Evolutionary conservation across 2,329 filamentous ascomycete species (phyloP).

Genomic region (Periconia sp.): DNA sequence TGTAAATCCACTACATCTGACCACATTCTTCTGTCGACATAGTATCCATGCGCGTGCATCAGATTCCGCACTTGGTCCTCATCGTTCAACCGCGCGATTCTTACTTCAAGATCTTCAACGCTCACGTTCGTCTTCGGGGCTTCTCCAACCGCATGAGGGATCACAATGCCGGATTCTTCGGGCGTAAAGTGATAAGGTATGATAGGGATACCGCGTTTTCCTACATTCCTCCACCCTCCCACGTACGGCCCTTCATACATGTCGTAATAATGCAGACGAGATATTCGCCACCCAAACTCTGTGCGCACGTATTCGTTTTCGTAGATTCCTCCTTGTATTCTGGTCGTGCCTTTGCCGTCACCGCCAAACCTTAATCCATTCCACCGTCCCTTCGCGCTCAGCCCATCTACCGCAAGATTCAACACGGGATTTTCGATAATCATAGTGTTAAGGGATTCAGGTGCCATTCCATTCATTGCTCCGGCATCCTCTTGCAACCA

Average conservation of each 20-base stretch:
- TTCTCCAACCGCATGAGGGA: conserved; percentile 13
- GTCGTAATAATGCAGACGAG: conserved; percentile 20
- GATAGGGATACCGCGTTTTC: conserved; percentile 14
- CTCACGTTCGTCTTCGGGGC: conserved; percentile 12
- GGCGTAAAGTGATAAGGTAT: conserved; percentile 27
- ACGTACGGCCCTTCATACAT: conserved; percentile 23
- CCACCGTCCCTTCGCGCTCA: conserved; percentile 23
- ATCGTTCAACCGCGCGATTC: conserved; percentile 21
- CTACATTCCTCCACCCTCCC: conserved; percentile 24
- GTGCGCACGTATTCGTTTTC: conserved; percentile 23
- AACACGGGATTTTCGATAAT: conserved; percentile 24
- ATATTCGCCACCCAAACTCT: conserved; percentile 17
- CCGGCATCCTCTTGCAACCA: conserved; percentile 20
- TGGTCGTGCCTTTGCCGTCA: conserved; percentile 19
- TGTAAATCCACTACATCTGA: conserved; percentile 25
- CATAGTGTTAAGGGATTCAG: conserved; percentile 19
- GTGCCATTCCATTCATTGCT: conserved; percentile 19
- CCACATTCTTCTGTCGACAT: conserved; percentile 30
- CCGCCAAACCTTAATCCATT: conserved; percentile 25
- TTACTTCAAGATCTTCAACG: conserved; percentile 11
- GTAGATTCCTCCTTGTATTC: conserved; percentile 26
- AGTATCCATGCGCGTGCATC: conserved; percentile 26
- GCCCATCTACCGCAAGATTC: conserved; percentile 19
- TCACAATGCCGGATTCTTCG: conserved; percentile 20
- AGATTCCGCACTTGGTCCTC: conserved; percentile 27